These are phyloP conservation scores for Neocallimastix lanati DNA, from an alignment of 192 early-diverging fungal species.

Conservation along the genomic window DNA sequence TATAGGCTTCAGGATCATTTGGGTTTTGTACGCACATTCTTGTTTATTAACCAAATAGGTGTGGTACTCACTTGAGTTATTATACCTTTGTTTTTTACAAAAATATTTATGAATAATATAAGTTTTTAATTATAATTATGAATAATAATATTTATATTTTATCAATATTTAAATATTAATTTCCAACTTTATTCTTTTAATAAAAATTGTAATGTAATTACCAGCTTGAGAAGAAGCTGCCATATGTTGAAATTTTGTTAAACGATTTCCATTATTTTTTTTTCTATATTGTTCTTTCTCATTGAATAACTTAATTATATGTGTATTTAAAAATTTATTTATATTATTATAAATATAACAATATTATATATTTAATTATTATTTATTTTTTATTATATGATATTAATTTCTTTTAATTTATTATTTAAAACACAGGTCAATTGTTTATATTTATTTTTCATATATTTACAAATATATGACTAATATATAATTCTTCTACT, in stretches of 20 bases:
- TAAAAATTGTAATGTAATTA: conserved; percentile 5
- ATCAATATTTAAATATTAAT: no score
- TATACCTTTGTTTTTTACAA: not conserved
- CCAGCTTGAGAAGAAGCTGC: conserved; percentile 59
- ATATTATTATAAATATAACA: no score
- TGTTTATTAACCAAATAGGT: not conserved
- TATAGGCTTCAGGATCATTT: conserved; percentile 20
- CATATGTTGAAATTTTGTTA: conserved; percentile 64
- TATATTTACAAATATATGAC: no score
- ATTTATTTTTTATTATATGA: no score
- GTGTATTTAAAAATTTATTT: no score
- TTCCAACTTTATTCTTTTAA: no score
- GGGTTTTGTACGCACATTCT: not conserved
- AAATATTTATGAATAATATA: no score
- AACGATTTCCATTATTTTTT: conserved; percentile 11
- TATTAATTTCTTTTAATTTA: not conserved
- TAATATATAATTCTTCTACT: conserved; percentile 8
- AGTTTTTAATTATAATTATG: no score
- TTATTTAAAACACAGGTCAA: no score
- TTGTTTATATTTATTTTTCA: no score
- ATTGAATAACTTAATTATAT: conserved; percentile 42
- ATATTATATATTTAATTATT: no score
- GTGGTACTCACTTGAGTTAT: conserved; percentile 3
- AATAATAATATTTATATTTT: no score
- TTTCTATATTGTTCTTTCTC: conserved; percentile 28